Evolutionary conservation across 169 alveolate species (phyloP).

Genomic region (Theileria parva): DNA sequence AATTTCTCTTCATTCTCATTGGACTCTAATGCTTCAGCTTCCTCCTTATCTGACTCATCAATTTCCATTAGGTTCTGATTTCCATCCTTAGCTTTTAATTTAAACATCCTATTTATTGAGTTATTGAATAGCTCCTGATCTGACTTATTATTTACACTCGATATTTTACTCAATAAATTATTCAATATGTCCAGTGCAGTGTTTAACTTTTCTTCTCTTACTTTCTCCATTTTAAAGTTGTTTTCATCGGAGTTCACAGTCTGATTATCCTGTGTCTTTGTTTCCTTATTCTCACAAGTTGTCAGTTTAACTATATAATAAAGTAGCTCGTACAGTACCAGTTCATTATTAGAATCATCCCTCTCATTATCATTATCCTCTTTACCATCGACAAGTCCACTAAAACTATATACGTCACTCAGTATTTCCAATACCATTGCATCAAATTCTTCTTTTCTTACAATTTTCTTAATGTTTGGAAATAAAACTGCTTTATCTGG

Average conservation of each 20-base stretch:
- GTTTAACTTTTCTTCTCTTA: neutral
- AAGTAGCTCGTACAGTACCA: neutral
- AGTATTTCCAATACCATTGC: neutral
- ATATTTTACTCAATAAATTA: neutral
- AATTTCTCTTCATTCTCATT: neutral
- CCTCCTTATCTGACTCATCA: neutral
- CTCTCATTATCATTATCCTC: neutral
- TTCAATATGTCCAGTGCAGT: neutral
- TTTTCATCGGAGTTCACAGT: neutral
- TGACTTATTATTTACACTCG: neutral
- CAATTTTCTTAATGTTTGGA: neutral
- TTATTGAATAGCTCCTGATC: neutral
- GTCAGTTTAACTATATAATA: neutral
- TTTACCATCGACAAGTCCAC: neutral
- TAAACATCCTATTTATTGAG: neutral
- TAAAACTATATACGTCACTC: neutral
- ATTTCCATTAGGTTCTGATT: neutral
- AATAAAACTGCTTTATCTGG: neutral
- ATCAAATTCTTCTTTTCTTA: neutral
- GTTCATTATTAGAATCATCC: neutral
- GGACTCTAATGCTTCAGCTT: neutral
- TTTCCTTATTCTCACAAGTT: neutral
- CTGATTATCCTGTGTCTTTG: neutral
- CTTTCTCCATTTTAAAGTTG: neutral
- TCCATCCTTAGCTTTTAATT: neutral